Conservation (phyloP, 2,329 filamentous ascomycete genomes). For the Diaporthe australafricana region DNA sequence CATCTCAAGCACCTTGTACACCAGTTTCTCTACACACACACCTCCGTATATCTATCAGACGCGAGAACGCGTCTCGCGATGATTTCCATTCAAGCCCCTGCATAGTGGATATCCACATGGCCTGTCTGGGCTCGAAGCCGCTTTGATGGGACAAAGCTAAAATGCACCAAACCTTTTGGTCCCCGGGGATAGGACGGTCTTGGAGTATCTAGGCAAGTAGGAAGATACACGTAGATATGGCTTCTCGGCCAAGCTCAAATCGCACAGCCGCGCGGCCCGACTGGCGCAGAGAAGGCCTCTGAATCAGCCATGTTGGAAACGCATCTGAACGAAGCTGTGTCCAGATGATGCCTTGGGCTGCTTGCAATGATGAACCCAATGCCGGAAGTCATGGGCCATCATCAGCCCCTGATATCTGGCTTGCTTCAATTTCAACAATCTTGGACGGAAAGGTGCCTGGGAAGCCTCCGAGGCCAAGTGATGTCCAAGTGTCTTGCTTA, state of each 20-base stretch:
- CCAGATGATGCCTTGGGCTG: no score
- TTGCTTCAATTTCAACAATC: no score
- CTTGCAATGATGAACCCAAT: neutral
- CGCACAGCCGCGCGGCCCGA: neutral
- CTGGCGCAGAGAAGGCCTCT: neutral
- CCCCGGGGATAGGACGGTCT: neutral
- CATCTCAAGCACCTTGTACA: neutral
- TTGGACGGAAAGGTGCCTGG: no score
- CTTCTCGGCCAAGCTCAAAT: neutral
- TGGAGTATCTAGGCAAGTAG: neutral
- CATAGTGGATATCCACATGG: neutral
- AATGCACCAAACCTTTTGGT: no score
- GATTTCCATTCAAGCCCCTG: conserved; percentile 15
- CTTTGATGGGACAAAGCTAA: neutral
- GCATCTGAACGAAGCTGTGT: neutral
- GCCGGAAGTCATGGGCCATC: neutral
- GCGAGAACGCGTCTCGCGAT: conserved; percentile 17
- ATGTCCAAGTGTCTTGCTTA: no score
- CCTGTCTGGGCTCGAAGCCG: neutral
- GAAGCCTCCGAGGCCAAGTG: no score
- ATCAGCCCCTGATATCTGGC: no score
- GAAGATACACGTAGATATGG: neutral
- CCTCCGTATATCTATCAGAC: conserved; percentile 30
- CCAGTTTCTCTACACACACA: neutral
- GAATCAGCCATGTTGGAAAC: neutral